Percentiles rank a stretch among this genome's conserved stretches.
phyloP scores from a whole-genome alignment of 2,329 filamentous ascomycete genomes.

The Nigrospora osmanthi region DNA sequence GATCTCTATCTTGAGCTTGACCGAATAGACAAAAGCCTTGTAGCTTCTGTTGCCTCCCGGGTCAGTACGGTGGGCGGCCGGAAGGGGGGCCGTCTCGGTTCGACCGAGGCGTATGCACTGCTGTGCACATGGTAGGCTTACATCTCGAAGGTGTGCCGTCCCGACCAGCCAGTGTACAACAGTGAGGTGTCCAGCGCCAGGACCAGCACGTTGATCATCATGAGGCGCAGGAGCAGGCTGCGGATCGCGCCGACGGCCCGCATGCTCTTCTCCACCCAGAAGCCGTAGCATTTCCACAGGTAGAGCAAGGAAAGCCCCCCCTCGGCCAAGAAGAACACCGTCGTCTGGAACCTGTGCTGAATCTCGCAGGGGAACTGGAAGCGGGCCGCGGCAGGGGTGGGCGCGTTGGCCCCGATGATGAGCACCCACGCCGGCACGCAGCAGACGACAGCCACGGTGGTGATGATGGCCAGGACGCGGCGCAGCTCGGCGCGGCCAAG shows the following conservation, averaged over 20 bases:
- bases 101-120: too few relatives aligned
- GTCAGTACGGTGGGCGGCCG: too few relatives aligned
- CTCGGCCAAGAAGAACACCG: constrained; percentile 35
- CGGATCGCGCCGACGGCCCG: too few relatives aligned
- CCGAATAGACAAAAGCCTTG: constrained; percentile 25
- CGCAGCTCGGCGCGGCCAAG: constrained; percentile 36
- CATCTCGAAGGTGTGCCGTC: too few relatives aligned
- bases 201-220: too few relatives aligned
- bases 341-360: constrained; percentile 27
- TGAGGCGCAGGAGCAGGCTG: too few relatives aligned
- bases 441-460: constrained; percentile 41
- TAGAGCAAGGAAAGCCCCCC: constrained; percentile 38
- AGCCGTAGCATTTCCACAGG: constrained; percentile 36
- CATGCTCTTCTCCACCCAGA: constrained; percentile 18
- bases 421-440: constrained; percentile 44
- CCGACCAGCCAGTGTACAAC: too few relatives aligned
- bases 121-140: too few relatives aligned
- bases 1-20: constrained; percentile 47
- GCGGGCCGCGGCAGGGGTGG: background rate
- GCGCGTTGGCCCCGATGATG: constrained; percentile 16
- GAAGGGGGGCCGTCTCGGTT: too few relatives aligned
- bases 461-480: constrained; percentile 46
- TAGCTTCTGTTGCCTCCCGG: background rate
- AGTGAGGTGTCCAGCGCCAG: too few relatives aligned
- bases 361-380: background rate